A percentile compares a stretch with the other conserved stretches of the same genome.
These are phyloP conservation scores for Selenicereus undatus DNA, from an alignment of 148 eudicot genomes.

Conservation along the genomic window DNA sequence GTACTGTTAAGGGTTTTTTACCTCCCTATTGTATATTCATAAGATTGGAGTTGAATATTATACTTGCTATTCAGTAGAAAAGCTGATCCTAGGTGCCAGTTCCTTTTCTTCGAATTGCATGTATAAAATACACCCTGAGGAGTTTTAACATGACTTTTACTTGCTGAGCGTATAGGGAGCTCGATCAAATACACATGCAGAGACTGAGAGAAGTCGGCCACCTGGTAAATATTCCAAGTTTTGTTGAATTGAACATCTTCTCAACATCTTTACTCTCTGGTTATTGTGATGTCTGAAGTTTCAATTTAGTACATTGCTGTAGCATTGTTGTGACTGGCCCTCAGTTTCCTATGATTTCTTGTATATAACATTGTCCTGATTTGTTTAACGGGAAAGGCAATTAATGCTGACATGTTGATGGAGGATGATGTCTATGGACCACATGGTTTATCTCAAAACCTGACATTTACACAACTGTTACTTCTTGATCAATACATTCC, in stretches of 20 bases:
- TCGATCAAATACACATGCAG: constrained; percentile 34
- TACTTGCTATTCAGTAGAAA: background rate
- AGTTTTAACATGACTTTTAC: background rate
- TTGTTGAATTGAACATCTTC: background rate
- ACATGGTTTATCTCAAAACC: background rate
- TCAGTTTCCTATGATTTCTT: background rate
- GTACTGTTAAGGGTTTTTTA: background rate
- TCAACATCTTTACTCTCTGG: background rate
- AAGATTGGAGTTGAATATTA: background rate
- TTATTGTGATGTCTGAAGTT: background rate
- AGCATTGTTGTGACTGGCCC: background rate
- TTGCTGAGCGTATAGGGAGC: constrained; percentile 32
- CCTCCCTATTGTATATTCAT: background rate
- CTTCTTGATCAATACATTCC: background rate
- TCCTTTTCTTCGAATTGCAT: background rate
- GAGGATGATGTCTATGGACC: background rate
- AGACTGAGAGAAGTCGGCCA: constrained; percentile 45
- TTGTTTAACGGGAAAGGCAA: background rate
- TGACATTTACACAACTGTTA: background rate
- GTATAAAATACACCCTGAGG: background rate
- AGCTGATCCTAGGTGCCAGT: background rate
- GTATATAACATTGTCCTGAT: background rate
- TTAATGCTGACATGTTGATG: background rate
- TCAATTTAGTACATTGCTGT: background rate
- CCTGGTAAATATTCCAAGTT: constrained; percentile 26